These are phyloP conservation scores for Penicillium paradoxum DNA, from an alignment of 495 filamentous ascomycete genomes.

Conservation along the genomic window DNA sequence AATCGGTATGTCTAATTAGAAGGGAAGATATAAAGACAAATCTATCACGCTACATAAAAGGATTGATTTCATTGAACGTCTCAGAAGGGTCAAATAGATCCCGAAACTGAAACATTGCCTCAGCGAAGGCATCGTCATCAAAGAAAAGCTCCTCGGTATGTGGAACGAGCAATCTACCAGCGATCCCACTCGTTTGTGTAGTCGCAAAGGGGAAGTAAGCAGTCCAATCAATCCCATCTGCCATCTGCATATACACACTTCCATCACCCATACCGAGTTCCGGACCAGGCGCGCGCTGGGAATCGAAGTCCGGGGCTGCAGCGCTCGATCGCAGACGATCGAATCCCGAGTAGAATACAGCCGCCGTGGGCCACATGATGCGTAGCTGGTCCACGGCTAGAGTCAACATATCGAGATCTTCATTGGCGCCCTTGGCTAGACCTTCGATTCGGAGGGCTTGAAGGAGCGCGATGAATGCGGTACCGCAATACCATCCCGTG, in stretches of 20 bases:
- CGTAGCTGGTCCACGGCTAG: constrained; percentile 24
- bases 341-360: constrained; percentile 30
- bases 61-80: constrained; percentile 5
- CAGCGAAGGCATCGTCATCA: constrained; percentile 9
- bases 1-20: too few relatives aligned
- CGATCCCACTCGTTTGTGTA: constrained; percentile 20
- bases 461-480: constrained; percentile 31
- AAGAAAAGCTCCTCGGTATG: constrained; percentile 14
- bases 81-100: constrained; percentile 11
- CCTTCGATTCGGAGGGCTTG: constrained; percentile 26
- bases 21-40: too few relatives aligned
- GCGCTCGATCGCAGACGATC: constrained; percentile 20
- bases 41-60: constrained; percentile 1
- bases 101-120: constrained; percentile 13
- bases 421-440: constrained; percentile 25
- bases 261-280: constrained; percentile 15
- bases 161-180: constrained; percentile 10
- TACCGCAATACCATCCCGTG: constrained; percentile 34
- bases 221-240: constrained; percentile 25
- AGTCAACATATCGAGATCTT: constrained; percentile 28
- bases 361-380: constrained; percentile 32
- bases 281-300: constrained; percentile 5
- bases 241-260: constrained; percentile 7
- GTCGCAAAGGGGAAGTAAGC: constrained; percentile 27
- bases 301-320: background rate